These are phyloP conservation scores for Zopfia rhizophila DNA, from an alignment of 2,329 filamentous ascomycete genomes.

Conservation along the genomic window DNA sequence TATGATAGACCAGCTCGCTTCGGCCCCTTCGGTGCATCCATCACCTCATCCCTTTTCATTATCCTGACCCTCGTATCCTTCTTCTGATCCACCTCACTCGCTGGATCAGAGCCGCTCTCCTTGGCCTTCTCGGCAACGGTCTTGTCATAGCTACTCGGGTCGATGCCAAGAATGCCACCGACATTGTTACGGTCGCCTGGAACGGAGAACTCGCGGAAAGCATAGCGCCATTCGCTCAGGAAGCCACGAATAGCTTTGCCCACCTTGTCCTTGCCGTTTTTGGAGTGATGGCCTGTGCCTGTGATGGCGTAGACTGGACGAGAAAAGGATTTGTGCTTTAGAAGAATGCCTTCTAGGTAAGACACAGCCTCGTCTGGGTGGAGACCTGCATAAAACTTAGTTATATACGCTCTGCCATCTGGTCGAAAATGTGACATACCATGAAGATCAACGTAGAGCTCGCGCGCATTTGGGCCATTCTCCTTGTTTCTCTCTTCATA, in stretches of 20 bases:
- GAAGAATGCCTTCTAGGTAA: conserved; percentile 87
- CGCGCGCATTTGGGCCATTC: conserved; percentile 63
- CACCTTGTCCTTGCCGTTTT: conserved; percentile 98
- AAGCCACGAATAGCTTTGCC: conserved; percentile 92
- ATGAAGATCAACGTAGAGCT: conserved; percentile 95
- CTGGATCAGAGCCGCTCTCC: conserved; percentile 37
- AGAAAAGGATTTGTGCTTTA: conserved; percentile 78
- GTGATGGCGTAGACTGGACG: conserved; percentile 94
- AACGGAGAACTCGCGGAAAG: conserved; percentile 95
- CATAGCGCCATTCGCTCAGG: conserved; percentile 94
- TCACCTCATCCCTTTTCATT: conserved; percentile 50
- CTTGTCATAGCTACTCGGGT: conserved; percentile 68
- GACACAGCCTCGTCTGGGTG: conserved; percentile 97
- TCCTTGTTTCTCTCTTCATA: conserved; percentile 94
- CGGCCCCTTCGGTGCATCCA: conserved; percentile 50
- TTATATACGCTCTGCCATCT: too few relatives aligned
- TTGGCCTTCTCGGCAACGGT: conserved; percentile 50
- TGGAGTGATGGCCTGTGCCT: conserved; percentile 95
- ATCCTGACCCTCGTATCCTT: conserved; percentile 50
- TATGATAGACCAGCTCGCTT: conserved; percentile 39
- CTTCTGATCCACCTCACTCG: conserved; percentile 34
- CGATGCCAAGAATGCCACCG: conserved; percentile 72
- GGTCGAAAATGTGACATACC: conserved; percentile 54
- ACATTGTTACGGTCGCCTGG: conserved; percentile 91
- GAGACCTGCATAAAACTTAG: too few relatives aligned